Base-by-base conservation (phyloP, 768 basidiomycete genomes). In the Amyloporia xantha region DNA sequence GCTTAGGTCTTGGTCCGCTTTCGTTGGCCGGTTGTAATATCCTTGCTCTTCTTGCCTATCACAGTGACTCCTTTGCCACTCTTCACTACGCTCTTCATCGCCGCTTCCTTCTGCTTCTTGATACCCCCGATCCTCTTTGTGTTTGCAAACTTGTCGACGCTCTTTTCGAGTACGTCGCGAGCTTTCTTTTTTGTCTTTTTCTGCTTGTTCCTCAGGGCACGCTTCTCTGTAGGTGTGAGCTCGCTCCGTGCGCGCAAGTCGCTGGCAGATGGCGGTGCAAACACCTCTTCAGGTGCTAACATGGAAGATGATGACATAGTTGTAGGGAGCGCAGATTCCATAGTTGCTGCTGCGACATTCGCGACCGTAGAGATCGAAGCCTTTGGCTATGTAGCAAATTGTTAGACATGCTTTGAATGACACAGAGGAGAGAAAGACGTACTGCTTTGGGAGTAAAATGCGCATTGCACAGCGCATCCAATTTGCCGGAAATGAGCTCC, bases 401-500 rank as follows among this genome's bases (percentile, higher is more conserved):
- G 62, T 52, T 12, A 24, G 33, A 47, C 17, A 40, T 55, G 4
- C 20, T 23, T 3, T 11, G 13, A 28, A 33, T 42, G 27, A 50
- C 11, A 54, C 46, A 42, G 26, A 21, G 50, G 47, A 42, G 28
- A 35, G 41, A 23, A 10, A 17, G 12, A 73, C 82, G 47, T 53
- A 95, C 95, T 63, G 83, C 82, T 66, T 97, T 97, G 1, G 95
- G 96, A 13, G 90, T 86, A 64, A 92, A 98, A 65, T 97, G 91
- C 1, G 93, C 84, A 62, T 97, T 98, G 64, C 88, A 90, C 28
- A 98, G 70, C 17, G 95, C 91, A 67, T 98, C 96, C 28, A 98
- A 72, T 62, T 95, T 96, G 39, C 77, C 71, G 49, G 84, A 90
- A 28, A 99, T 84, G 40, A 75, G 77, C 47, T 91, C 88, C 91